These are phyloP conservation scores for Aspergillus pseudonomiae DNA, from an alignment of 2,329 filamentous ascomycete species.

Conservation along the genomic window DNA sequence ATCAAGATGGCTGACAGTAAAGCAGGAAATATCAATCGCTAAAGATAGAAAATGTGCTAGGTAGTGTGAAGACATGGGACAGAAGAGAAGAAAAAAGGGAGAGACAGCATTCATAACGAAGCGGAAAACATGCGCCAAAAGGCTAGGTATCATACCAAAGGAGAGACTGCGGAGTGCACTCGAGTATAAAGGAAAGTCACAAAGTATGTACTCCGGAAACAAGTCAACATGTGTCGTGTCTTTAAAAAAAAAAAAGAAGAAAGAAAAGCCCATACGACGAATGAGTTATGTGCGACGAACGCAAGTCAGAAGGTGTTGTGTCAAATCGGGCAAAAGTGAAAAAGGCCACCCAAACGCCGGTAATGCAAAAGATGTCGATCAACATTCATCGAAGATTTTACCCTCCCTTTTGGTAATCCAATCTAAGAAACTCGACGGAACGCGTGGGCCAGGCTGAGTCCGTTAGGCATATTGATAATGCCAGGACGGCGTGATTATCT, in stretches of 20 bases:
- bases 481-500: constrained; percentile 3
- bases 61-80: constrained; percentile 11
- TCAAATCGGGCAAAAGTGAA: constrained; percentile 18
- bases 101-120: constrained; percentile 14
- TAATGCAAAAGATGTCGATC: constrained; percentile 40
- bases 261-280: constrained; percentile 19
- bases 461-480: constrained; percentile 2
- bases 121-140: constrained; percentile 8
- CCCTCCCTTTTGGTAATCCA: constrained; percentile 19
- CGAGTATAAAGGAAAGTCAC: constrained; percentile 24
- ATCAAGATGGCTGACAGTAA: constrained; percentile 2
- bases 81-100: constrained; percentile 4
- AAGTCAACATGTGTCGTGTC: constrained; percentile 19
- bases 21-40: constrained; percentile 8
- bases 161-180: constrained; percentile 35
- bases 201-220: constrained; percentile 25
- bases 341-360: constrained; percentile 40
- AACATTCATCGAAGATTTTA: constrained; percentile 24
- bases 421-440: constrained; percentile 16
- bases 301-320: background rate
- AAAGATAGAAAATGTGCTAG: constrained; percentile 14
- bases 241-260: constrained; percentile 12
- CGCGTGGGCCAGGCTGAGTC: background rate
- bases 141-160: constrained; percentile 21
- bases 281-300: constrained; percentile 1